Conservation (phyloP, 2,329 filamentous ascomycete species). For the Sphaerostilbella broomeana region DNA sequence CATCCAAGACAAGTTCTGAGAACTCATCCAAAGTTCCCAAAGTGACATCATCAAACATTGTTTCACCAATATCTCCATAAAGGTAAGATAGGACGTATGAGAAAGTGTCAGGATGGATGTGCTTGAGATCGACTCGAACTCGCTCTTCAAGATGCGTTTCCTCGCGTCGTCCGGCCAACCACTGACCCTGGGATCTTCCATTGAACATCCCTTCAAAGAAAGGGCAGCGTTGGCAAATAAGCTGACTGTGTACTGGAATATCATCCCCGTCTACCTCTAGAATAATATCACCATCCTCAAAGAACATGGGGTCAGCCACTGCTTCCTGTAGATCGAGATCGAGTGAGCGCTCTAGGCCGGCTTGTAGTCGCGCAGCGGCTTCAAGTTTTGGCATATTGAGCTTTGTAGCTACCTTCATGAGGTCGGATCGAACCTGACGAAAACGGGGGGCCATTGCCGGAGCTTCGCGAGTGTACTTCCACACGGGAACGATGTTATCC, state of each 20-base stretch:
- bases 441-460: constrained; percentile 64
- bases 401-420: constrained; percentile 76
- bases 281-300: constrained; percentile 71
- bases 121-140: constrained; percentile 72
- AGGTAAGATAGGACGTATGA: constrained; percentile 71
- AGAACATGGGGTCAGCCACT: constrained; percentile 61
- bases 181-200: constrained; percentile 77
- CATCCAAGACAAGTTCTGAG: constrained; percentile 81
- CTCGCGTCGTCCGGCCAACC: constrained; percentile 67
- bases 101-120: constrained; percentile 69
- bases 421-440: constrained; percentile 70
- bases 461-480: constrained; percentile 68
- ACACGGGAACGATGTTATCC: constrained; percentile 74
- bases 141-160: constrained; percentile 28
- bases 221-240: constrained; percentile 77
- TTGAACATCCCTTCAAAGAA: constrained; percentile 90
- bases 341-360: constrained; percentile 55
- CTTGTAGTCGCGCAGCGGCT: constrained; percentile 69
- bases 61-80: constrained; percentile 74
- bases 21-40: constrained; percentile 72
- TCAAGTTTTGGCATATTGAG: constrained; percentile 69
- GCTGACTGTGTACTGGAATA: constrained; percentile 65
- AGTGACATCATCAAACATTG: constrained; percentile 74
- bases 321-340: constrained; percentile 65
- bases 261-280: constrained; percentile 72